These are phyloP conservation scores for Acanthamoeba culbertsoni DNA, from an alignment of 208 protist genomes.

Conservation along the genomic window DNA sequence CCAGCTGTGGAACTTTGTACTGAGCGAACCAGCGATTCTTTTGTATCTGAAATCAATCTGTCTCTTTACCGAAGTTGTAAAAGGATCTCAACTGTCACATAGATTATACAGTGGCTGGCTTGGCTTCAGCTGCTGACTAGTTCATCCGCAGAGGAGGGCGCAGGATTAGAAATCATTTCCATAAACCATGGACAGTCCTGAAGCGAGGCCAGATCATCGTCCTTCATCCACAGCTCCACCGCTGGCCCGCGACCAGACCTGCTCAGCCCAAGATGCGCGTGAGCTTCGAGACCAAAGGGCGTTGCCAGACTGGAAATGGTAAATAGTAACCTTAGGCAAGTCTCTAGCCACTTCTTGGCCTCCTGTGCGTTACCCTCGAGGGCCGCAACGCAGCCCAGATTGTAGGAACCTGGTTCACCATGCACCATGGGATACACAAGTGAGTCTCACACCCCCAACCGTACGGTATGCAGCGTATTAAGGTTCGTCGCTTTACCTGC, in stretches of 20 bases:
- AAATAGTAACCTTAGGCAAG: neutral
- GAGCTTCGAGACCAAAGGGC: neutral
- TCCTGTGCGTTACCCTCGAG: neutral
- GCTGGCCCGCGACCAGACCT: neutral
- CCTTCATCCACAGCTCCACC: neutral
- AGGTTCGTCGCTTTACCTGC: no score
- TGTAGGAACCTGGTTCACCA: conserved; percentile 31
- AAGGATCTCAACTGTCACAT: no score
- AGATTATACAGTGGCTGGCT: no score
- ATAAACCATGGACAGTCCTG: neutral
- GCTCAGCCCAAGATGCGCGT: neutral
- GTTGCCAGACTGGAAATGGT: no score
- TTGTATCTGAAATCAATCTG: no score
- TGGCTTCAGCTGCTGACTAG: no score
- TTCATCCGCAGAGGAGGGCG: neutral
- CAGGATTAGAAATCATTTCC: neutral
- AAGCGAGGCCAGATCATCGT: neutral
- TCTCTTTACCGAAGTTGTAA: no score
- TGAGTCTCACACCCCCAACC: no score
- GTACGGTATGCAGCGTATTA: no score
- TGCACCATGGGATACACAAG: neutral
- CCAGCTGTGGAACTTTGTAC: no score
- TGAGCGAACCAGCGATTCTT: no score
- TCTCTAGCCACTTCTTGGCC: neutral
- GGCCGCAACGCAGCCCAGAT: conserved; percentile 18